These are phyloP conservation scores for Ajuga chamaepitys DNA, from an alignment of 257 asterid genomes.

Conservation along the genomic window DNA sequence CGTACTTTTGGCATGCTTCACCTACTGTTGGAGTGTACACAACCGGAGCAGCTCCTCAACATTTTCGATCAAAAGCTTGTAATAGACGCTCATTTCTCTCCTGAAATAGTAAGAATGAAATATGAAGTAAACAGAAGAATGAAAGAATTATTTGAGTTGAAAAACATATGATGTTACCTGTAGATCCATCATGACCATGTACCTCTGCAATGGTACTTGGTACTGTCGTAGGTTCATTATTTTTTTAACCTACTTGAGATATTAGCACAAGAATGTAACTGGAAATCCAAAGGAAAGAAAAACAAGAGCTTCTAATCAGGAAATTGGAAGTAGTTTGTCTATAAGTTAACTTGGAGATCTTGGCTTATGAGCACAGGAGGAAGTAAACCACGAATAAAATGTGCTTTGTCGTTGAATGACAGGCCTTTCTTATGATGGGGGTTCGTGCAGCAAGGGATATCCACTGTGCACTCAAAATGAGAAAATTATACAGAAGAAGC, in stretches of 20 bases:
- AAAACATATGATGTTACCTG: slow-evolving; percentile 35
- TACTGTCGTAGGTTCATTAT: slow-evolving; percentile 62
- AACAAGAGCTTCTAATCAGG: slow-evolving; percentile 1
- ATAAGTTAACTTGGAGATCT: no score
- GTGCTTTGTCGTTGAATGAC: slow-evolving; percentile 80
- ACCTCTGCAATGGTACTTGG: slow-evolving; percentile 65
- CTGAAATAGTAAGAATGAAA: slow-evolving; percentile 20
- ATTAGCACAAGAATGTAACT: not conserved
- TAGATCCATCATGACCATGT: slow-evolving; percentile 84
- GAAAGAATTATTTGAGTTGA: not conserved
- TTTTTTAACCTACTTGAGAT: slow-evolving; percentile 60
- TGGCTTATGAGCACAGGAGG: slow-evolving; percentile 79
- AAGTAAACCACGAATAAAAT: slow-evolving; percentile 88
- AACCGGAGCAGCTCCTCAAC: slow-evolving; percentile 66
- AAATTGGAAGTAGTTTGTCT: no score
- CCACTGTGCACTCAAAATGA: slow-evolving; percentile 49
- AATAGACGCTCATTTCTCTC: slow-evolving; percentile 61
- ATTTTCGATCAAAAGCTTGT: slow-evolving; percentile 67
- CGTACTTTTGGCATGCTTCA: no score
- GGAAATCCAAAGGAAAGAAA: not conserved
- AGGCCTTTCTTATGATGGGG: slow-evolving; percentile 95
- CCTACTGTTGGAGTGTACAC: no score
- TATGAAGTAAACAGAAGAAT: no score
- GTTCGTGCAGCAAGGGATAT: slow-evolving; percentile 78
- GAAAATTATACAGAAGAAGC: not conserved